phyloP scores from a whole-genome alignment of 306 rosid species.

The Cicer cuneatum region DNA sequence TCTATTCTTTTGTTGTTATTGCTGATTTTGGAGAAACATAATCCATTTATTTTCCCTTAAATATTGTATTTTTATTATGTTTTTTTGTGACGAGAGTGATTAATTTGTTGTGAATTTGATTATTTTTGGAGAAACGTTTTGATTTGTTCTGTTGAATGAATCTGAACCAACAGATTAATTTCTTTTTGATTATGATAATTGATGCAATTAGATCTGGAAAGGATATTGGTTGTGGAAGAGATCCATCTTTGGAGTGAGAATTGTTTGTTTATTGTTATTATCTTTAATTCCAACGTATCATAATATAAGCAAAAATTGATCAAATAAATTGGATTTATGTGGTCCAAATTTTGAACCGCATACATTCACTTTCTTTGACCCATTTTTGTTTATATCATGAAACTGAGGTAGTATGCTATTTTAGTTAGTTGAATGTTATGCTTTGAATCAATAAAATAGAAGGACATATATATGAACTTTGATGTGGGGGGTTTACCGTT shows the following conservation, averaged over 20 bases:
- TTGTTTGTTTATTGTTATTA: not conserved
- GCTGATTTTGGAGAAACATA: not conserved
- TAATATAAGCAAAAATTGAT: too few relatives aligned
- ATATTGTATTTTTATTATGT: not conserved
- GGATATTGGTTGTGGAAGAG: slow-evolving; percentile 5
- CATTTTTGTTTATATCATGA: too few relatives aligned
- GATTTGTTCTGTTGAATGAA: slow-evolving; percentile 28
- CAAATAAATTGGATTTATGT: too few relatives aligned
- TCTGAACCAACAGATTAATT: slow-evolving; percentile 7
- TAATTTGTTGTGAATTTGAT: not conserved
- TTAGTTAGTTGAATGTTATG: slow-evolving; percentile 21
- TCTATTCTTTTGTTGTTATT: not conserved
- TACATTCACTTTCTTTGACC: too few relatives aligned
- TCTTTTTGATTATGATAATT: slow-evolving; percentile 8
- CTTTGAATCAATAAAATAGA: slow-evolving; percentile 16
- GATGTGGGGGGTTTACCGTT: not conserved
- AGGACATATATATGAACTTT: not conserved
- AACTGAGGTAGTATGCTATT: not conserved
- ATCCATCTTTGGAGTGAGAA: slow-evolving; percentile 9
- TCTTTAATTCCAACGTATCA: not conserved
- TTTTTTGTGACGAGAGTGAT: not conserved
- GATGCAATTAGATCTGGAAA: slow-evolving; percentile 42
- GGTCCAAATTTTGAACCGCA: too few relatives aligned
- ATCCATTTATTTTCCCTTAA: not conserved
- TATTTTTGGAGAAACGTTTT: not conserved